Evolutionary conservation across 2,329 filamentous ascomycete genomes (phyloP), one percentile per base, ranked within the genome.

Genomic region (Cladosporium sp.): DNA sequence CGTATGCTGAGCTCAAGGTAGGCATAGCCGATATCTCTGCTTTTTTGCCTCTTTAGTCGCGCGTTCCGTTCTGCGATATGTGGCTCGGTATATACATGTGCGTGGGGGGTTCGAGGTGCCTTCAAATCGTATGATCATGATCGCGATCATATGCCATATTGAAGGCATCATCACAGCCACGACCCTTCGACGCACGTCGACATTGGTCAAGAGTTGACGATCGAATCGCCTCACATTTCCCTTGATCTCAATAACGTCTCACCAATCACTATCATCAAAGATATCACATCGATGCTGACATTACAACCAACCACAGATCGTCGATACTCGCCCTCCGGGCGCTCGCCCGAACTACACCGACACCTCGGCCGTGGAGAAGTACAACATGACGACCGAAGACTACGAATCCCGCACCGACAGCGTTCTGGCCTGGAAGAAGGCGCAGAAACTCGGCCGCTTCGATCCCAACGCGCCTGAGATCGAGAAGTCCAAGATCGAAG

Each of bases 371-470:
- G 92, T 97, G 5, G 88, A 93, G 65, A 97, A 97, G 81, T 98
- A 95, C 78, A 87, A 90, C 68, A 90, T 99, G 85, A 91, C 93
- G n/a, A 83, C 86, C 62, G 85, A 89, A 59, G 90, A 93, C 75
- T 99, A 99, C 80, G 92, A 93, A 76, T 87, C 88, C 74, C 92
- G 93, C 75, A 83, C 88, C 52, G 92, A 97, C 79, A 94, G 91
- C 3, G 95, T 99, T 16, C 86, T 97, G 28, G 91, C 93, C 6
- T 98, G 93, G 93, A 99, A 99, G 81, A 94, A 91, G 80, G 83
- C 88, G n/a, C 89, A 97, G 78, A 93, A 96, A 77, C 86, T 98
- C n/a, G 95, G 95, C 60, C 91, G 95, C 40, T 99, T 99, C 79
- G 92, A 98, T 76, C 95, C 95, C 14, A 84, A 89, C 72, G 92